These are phyloP conservation scores for Albizia julibrissin DNA, from an alignment of 306 rosid species.

Conservation along the genomic window DNA sequence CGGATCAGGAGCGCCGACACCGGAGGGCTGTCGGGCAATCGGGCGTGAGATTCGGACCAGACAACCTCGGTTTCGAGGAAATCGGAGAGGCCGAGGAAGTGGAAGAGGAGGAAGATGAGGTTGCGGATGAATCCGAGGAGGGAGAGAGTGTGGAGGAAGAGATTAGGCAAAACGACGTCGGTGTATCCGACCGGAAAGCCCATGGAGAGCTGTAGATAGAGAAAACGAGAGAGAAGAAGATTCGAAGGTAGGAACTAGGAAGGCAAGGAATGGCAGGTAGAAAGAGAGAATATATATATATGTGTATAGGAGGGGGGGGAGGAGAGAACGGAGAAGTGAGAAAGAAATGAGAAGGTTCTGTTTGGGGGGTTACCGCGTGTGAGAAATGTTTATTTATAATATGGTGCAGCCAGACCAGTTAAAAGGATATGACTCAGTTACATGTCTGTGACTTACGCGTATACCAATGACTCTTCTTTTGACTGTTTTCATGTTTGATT, in stretches of 20 bases:
- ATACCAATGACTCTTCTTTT: not conserved
- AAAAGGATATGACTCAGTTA: not conserved
- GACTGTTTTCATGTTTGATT: not conserved
- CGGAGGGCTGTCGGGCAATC: constrained; percentile 42
- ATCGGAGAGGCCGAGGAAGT: constrained; percentile 67
- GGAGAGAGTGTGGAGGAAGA: constrained; percentile 62
- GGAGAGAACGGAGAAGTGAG: not conserved
- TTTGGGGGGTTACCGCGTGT: constrained; percentile 5
- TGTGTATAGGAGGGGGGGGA: not conserved
- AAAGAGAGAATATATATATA: not conserved
- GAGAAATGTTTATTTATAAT: not conserved
- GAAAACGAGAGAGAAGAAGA: constrained; percentile 2
- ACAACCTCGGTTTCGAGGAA: constrained; percentile 56
- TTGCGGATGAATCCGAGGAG: constrained; percentile 61
- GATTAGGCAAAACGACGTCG: constrained; percentile 64
- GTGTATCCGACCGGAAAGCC: constrained; percentile 84
- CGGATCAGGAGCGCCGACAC: constrained; percentile 68
- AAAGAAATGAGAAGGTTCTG: constrained; percentile 43
- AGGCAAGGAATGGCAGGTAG: not conserved
- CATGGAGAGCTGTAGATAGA: constrained; percentile 39
- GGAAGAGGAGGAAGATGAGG: constrained; percentile 59
- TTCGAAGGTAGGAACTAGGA: too few species aligned
- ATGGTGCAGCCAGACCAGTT: not conserved
- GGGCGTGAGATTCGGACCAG: constrained; percentile 44
- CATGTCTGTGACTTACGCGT: not conserved